Evolutionary conservation across 768 basidiomycete species (phyloP).

Genomic region (Strobilomyces dryophilus): DNA sequence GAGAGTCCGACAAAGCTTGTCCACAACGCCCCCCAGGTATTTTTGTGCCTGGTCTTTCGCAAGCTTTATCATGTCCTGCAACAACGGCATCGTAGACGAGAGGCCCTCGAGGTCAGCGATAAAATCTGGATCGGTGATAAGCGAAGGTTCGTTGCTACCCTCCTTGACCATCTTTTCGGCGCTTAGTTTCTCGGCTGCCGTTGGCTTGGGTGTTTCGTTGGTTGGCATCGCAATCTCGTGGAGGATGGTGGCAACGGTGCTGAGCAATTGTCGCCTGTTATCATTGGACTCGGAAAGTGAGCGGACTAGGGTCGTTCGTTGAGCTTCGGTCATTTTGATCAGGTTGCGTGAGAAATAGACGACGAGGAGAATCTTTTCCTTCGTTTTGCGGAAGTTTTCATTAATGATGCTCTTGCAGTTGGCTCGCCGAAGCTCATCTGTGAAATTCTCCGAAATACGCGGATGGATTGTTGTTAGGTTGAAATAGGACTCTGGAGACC

Average conservation of each 20-base stretch:
- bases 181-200: constrained; percentile 2
- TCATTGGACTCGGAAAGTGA: constrained; percentile 12
- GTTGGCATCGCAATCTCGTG: constrained; percentile 5
- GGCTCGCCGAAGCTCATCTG: constrained; percentile 16
- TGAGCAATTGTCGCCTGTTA: constrained; percentile 8
- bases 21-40: constrained; percentile 15
- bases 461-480: constrained; percentile 15
- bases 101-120: constrained; percentile 19
- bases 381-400: constrained; percentile 19
- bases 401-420: constrained; percentile 16
- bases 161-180: constrained; percentile 24
- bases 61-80: constrained; percentile 12
- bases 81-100: constrained; percentile 6
- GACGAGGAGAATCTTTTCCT: constrained; percentile 21
- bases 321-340: constrained; percentile 11
- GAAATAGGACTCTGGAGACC: constrained; percentile 15
- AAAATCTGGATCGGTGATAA: constrained; percentile 20
- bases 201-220: constrained; percentile 6
- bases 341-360: constrained; percentile 15
- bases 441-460: constrained; percentile 14
- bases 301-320: constrained; percentile 10
- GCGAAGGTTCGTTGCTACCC: constrained; percentile 17
- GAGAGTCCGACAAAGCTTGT: constrained; percentile 17
- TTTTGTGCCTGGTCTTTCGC: constrained; percentile 18
- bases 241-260: constrained; percentile 15